phyloP scores from a whole-genome alignment of 495 filamentous ascomycete genomes.

The Aspergillus sclerotiicarbonarius region DNA sequence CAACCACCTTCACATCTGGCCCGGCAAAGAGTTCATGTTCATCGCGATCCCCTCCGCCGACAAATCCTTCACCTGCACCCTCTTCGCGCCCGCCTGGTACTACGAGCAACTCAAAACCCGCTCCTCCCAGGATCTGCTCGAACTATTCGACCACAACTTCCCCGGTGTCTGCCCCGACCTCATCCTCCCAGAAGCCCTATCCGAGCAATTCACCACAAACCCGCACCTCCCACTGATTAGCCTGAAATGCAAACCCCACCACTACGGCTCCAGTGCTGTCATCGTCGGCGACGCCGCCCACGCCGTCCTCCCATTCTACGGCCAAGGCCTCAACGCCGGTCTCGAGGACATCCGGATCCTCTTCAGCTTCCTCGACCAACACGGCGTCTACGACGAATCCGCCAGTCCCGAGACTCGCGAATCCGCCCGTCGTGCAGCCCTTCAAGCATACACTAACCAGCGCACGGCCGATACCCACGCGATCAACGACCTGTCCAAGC shows the following conservation, averaged over 20 bases:
- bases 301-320: constrained; percentile 96
- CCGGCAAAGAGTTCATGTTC: constrained; percentile 90
- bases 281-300: constrained; percentile 94
- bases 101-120: constrained; percentile 52
- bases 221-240: constrained; percentile 89
- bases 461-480: constrained; percentile 76
- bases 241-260: constrained; percentile 88
- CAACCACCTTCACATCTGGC: constrained; percentile 97
- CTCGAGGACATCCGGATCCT: constrained; percentile 83
- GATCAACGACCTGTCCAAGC: constrained; percentile 88
- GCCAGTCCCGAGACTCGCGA: constrained; percentile 38
- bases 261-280: constrained; percentile 72
- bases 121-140: constrained; percentile 52
- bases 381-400: constrained; percentile 46
- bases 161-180: constrained; percentile 82
- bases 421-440: constrained; percentile 50
- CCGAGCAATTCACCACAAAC: constrained; percentile 69
- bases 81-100: constrained; percentile 70
- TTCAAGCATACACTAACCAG: constrained; percentile 69
- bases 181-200: constrained; percentile 65
- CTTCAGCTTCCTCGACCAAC: constrained; percentile 67
- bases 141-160: constrained; percentile 77
- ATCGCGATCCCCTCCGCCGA: constrained; percentile 90
- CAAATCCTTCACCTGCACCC: constrained; percentile 89
- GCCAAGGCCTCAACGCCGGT: constrained; percentile 84